Percentiles rank a stretch among this genome's conserved stretches.
Evolutionary conservation across 148 eudicot genomes (phyloP).

Genomic region (Rhododendron mucronatum): DNA sequence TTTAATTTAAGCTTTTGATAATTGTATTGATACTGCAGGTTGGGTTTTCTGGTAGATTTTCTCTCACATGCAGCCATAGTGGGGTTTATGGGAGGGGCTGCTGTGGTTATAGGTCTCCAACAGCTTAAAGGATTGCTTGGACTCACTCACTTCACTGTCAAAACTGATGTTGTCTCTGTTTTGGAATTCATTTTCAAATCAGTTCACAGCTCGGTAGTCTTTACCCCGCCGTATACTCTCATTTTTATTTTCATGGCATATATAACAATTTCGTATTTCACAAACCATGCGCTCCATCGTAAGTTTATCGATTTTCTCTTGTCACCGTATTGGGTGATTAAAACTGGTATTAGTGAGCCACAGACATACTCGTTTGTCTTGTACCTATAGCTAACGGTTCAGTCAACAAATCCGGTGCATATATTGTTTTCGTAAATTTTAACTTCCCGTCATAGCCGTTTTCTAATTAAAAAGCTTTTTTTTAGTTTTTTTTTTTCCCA

Average conservation of each 20-base stretch:
- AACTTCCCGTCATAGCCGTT: too few relatives aligned
- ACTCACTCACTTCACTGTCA: conserved; percentile 36
- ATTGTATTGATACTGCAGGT: conserved; percentile 15
- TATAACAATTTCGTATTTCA: background rate
- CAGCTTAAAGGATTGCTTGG: conserved; percentile 60
- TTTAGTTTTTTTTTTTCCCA: too few relatives aligned
- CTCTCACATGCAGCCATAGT: conserved; percentile 60
- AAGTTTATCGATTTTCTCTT: background rate
- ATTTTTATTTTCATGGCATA: background rate
- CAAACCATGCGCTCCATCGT: background rate
- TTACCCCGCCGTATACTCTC: background rate
- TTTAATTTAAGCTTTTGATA: background rate
- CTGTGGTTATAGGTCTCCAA: conserved; percentile 51
- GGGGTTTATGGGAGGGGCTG: conserved; percentile 66
- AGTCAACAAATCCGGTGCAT: background rate
- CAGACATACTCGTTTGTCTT: background rate
- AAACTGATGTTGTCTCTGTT: conserved; percentile 54
- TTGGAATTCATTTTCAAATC: conserved; percentile 31
- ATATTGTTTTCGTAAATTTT: background rate
- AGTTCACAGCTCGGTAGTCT: conserved; percentile 24
- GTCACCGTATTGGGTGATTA: background rate
- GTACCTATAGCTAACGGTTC: background rate
- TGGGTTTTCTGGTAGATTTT: conserved; percentile 61
- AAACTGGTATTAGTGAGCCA: background rate
- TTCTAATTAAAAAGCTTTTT: background rate